Percentiles rank a stretch among this genome's conserved stretches.
Conservation (phyloP, 139 green algal genomes). For the Asterochloris erici region DNA sequence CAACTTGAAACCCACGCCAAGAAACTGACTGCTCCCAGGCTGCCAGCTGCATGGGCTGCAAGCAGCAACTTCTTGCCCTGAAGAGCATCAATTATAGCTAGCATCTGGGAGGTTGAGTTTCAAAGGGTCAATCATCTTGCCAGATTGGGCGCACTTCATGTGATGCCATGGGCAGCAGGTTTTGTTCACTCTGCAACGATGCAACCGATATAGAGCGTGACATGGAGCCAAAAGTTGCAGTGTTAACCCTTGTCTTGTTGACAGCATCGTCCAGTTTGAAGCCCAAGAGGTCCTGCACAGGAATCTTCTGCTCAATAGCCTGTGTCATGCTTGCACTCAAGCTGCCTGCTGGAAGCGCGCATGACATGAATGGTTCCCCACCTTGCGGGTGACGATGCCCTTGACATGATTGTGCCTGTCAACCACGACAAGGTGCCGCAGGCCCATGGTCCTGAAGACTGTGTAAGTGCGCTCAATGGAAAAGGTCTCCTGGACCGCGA, state of each 20-base stretch:
- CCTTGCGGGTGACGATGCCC: slow-evolving; percentile 33
- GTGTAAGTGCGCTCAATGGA: slow-evolving; percentile 78
- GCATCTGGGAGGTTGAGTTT: too few species aligned
- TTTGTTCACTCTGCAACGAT: neutral
- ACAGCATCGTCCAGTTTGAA: slow-evolving; percentile 64
- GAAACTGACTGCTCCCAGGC: too few species aligned
- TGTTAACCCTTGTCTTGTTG: slow-evolving; percentile 3
- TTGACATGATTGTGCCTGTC: slow-evolving; percentile 68
- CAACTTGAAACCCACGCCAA: too few species aligned
- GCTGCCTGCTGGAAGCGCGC: neutral
- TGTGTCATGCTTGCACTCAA: neutral
- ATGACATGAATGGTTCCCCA: neutral
- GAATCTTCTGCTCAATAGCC: neutral
- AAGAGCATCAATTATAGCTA: too few species aligned
- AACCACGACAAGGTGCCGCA: slow-evolving; percentile 76
- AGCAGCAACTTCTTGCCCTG: too few species aligned
- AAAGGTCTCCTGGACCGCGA: slow-evolving; percentile 66
- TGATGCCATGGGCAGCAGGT: neutral
- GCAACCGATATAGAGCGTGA: slow-evolving; percentile 2
- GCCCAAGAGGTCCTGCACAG: slow-evolving; percentile 70
- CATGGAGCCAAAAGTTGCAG: neutral
- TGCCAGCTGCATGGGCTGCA: too few species aligned
- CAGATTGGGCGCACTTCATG: neutral
- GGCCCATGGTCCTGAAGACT: slow-evolving; percentile 77
- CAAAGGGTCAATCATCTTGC: too few species aligned